Evolutionary conservation across 1,284 basidiomycete genomes (phyloP), one percentile per base, ranked within the genome.

Genomic region (Sanghuangporus weigelae): DNA sequence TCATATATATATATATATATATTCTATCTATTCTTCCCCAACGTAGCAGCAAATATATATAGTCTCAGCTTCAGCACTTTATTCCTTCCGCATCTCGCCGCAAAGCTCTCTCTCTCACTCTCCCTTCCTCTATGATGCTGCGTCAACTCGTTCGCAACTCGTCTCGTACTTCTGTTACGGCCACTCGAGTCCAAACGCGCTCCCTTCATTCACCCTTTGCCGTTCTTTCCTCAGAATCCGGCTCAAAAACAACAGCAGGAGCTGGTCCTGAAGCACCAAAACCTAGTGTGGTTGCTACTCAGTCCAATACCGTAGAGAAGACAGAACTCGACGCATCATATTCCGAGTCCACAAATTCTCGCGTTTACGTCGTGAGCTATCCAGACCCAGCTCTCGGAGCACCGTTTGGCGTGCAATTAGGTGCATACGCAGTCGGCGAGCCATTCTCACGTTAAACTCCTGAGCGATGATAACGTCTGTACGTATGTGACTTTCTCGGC

Each of bases 361-460:
- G 80, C 66, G 84, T 81, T 62, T 86, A 89, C 69, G 84, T 89
- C 67, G 86, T 87, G 67, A 86, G 85, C 49, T 79, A 86, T 67
- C 86, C 86, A 38, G 85, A 87, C 71, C 78, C 81, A 44, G 75
- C 81, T 59, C 44, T 46, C 21, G 71, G 83, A 63, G 80, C 77
- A 51, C 81, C 81, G n/a, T 87, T 87, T 69, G 75, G 80, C 67
- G 86, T 89, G 40, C 87, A 87, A 3, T 81, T 82, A 10, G 87
- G 87, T 66, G 87, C 87, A 11, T 89, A 85, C 74, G 82, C 84
- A 60, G 80, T 79, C 56, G 81, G 83, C 46, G 74, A 80, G 35
- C 78, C 78, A 2, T 68, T 69, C 60, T 73, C 83, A 10, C 88
- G 14, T 14, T 54, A n/a, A 49, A 31, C 26, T 31, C 26, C 26